These are phyloP conservation scores for Cryphonectria parasitica DNA, from an alignment of 2,329 filamentous ascomycete genomes.

Conservation along the genomic window DNA sequence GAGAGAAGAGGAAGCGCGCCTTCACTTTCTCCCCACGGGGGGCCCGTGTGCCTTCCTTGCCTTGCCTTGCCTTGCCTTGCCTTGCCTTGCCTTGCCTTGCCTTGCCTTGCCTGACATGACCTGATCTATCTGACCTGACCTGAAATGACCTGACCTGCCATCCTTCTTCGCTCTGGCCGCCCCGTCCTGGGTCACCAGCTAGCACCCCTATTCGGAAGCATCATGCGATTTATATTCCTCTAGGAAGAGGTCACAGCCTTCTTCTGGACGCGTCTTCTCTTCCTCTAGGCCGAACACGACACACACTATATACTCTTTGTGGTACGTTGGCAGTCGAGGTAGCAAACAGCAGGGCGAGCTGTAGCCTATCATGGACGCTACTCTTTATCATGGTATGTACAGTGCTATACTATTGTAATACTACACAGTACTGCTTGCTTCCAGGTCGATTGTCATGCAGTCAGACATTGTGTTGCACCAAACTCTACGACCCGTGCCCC, in stretches of 20 bases:
- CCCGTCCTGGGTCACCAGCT: neutral
- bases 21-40: neutral
- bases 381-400: neutral
- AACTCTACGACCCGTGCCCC: too few relatives aligned
- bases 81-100: neutral
- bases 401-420: neutral
- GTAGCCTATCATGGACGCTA: neutral
- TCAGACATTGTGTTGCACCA: neutral
- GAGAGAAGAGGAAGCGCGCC: neutral
- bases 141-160: neutral
- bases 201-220: neutral
- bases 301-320: too few relatives aligned
- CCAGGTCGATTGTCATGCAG: neutral
- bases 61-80: too few relatives aligned
- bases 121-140: neutral
- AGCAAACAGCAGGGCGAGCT: neutral
- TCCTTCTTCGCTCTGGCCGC: neutral
- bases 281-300: neutral
- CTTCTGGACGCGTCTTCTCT: neutral
- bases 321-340: neutral
- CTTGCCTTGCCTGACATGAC: neutral
- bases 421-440: neutral
- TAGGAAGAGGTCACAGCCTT: neutral
- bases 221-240: constrained; percentile 7
- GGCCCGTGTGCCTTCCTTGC: neutral